Evolutionary conservation across 192 early-diverging fungal species (phyloP).

Genomic region (Phycomyces nitens): DNA sequence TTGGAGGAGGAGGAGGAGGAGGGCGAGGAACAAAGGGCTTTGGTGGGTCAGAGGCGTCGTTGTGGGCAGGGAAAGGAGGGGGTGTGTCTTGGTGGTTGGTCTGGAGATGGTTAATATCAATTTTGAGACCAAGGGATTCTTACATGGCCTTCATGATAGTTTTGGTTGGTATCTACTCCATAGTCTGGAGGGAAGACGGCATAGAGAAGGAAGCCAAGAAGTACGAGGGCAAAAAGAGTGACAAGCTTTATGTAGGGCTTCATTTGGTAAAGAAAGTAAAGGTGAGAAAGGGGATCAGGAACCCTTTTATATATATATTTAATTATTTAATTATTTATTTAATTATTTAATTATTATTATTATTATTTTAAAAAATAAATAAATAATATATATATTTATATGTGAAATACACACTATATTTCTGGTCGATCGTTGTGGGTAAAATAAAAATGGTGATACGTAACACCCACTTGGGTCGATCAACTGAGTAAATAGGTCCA

Average conservation of each 20-base stretch:
- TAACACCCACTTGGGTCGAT: too few species aligned
- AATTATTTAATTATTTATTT: too few species aligned
- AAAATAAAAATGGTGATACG: too few species aligned
- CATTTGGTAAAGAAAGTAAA: not conserved
- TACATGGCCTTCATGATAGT: too few species aligned
- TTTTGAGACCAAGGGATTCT: not conserved
- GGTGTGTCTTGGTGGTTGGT: not conserved
- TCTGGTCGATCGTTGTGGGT: too few species aligned
- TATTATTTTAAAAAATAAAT: too few species aligned
- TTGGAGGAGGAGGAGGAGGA: not conserved
- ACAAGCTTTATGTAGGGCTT: not conserved
- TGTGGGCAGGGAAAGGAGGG: too few species aligned
- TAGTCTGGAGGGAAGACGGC: slow-evolving; percentile 2
- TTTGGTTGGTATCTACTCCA: too few species aligned
- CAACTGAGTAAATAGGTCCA: too few species aligned
- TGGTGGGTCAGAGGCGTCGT: not conserved
- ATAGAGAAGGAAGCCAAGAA: not conserved
- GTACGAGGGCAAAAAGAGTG: not conserved
- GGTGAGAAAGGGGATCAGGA: not conserved
- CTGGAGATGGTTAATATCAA: not conserved
- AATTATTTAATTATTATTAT: too few species aligned
- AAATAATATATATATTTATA: too few species aligned
- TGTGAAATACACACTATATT: too few species aligned
- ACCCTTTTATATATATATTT: not conserved
- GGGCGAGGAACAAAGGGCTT: not conserved